Evolutionary conservation across 257 asterid genomes (phyloP).

Genomic region (Gynochthodes officinalis): DNA sequence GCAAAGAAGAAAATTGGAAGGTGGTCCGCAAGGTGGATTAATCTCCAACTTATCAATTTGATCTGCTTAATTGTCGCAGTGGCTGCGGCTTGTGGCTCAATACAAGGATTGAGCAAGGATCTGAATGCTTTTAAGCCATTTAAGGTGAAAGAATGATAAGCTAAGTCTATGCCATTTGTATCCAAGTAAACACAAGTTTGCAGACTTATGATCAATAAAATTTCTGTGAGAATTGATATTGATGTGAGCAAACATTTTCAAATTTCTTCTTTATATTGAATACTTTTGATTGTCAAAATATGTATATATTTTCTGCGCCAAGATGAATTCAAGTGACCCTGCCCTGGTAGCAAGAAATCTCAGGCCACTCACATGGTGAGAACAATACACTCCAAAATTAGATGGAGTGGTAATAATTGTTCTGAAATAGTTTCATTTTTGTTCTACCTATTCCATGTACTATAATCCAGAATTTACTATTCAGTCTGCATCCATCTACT

Average conservation of each 20-base stretch:
- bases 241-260: not conserved
- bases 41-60: constrained; percentile 42
- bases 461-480: no score
- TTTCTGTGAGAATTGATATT: not conserved
- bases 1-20: constrained; percentile 29
- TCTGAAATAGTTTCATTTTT: no score
- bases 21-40: constrained; percentile 38
- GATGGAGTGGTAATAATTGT: no score
- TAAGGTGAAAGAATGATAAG: constrained; percentile 5
- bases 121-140: constrained; percentile 39
- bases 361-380: no score
- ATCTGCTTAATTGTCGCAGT: constrained; percentile 45
- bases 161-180: not conserved
- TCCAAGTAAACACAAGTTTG: not conserved
- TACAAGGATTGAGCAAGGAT: constrained; percentile 41
- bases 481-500: no score
- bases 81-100: constrained; percentile 54
- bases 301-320: not conserved
- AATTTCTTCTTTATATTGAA: not conserved
- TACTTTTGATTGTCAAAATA: not conserved
- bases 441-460: no score
- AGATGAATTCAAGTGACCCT: no score
- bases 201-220: not conserved
- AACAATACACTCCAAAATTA: no score
- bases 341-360: no score